Evolutionary conservation across 1,284 basidiomycete species (phyloP), one percentile per base, ranked within the genome.

Genomic region (Leccinum insolens): DNA sequence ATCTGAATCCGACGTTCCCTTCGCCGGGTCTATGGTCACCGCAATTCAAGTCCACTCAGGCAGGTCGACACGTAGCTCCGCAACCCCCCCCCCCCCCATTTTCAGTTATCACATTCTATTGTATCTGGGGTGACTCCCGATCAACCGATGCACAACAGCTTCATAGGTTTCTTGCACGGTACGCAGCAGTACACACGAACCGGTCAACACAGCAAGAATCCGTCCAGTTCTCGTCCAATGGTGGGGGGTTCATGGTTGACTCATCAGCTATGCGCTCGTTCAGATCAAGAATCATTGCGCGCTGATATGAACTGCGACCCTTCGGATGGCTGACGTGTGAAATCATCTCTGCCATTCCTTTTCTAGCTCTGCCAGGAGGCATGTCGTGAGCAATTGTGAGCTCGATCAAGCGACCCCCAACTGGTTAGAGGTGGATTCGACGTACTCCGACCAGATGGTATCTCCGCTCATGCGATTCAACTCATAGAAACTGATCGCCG

Each of bases 221-320:
- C 76, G 0, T 68, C 74, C 4, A 67, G 68, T 7, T 69, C 76
- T 39, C 76, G 63, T 2, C 22, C 67, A 31, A 31, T 31, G 31
- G 31, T 78, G 77, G 76, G 76, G 77, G 31, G 64, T 71, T 22
- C 73, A 67, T 61, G 75, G 76, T 28, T 79, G 67, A 76, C 14
- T 15, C 46, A 17, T 62, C 28, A 63, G 65, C 62, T 68, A 58
- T 60, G 17, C 37, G 39, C 22, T 44, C 52, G 55, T 44, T 65
- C 22, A 31, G 31, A 37, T 7, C 41, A 52, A 49, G 46, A 17
- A 46, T 61, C 41, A 55, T 69, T 15, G 12, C 64, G 44, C 37
- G 46, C 66, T n/a, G 55, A 66, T 62, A 39, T 64, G 64, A 58
- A 28, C n/a, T 55, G 58, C 66, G 62, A 63, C 31, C 22, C 63